These are phyloP conservation scores for Lodderomyces theae DNA, from an alignment of 1,139 yeast species.

Conservation along the genomic window DNA sequence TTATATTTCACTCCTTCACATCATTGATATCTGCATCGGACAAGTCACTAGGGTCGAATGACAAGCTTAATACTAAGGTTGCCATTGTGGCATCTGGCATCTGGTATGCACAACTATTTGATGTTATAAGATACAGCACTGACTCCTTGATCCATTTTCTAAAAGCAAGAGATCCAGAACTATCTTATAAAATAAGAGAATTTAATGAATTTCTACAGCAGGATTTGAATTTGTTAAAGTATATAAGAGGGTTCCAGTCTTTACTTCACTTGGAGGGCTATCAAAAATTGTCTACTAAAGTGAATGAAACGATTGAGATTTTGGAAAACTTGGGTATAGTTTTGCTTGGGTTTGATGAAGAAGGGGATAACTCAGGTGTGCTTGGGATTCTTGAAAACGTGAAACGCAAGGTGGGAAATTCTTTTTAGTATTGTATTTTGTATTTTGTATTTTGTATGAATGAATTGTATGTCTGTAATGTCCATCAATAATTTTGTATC, in stretches of 20 bases:
- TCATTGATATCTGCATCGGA: conserved; percentile 20
- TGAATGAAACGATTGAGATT: conserved; percentile 2
- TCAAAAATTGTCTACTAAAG: background rate
- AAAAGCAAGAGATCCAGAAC: background rate
- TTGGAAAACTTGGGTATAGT: conserved; percentile 8
- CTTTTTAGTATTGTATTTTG: background rate
- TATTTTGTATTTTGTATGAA: background rate
- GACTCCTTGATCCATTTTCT: conserved; percentile 18
- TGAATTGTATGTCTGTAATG: too few species aligned
- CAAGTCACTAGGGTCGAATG: conserved; percentile 3
- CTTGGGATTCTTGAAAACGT: conserved; percentile 1
- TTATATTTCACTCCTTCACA: conserved; percentile 40
- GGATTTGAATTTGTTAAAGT: conserved; percentile 24
- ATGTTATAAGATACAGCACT: conserved; percentile 33
- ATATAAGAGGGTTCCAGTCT: conserved; percentile 12
- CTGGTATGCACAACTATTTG: conserved; percentile 37
- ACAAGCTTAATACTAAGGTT: conserved; percentile 10
- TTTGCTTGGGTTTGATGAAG: conserved; percentile 5
- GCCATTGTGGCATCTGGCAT: conserved; percentile 20
- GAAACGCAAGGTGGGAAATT: background rate
- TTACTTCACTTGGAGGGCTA: conserved; percentile 3
- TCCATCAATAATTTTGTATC: background rate
- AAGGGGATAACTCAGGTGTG: conserved; percentile 1
- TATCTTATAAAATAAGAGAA: conserved; percentile 20
- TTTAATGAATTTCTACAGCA: conserved; percentile 32